These are phyloP conservation scores for Yamadazyma ubonensis DNA, from an alignment of 805 yeast genomes.

Conservation along the genomic window DNA sequence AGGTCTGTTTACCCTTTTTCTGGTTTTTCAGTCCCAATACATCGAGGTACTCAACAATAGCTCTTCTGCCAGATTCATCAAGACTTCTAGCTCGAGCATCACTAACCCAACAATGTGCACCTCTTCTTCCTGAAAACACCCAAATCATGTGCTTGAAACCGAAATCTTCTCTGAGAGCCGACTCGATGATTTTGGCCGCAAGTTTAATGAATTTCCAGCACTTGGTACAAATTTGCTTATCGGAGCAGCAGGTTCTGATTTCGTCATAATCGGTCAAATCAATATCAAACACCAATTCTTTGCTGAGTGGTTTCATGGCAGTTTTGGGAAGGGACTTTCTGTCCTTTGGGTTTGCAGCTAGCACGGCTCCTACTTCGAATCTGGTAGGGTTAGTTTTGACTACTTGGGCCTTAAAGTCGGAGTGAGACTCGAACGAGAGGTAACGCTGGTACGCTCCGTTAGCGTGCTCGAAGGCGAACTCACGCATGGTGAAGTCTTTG, in stretches of 20 bases:
- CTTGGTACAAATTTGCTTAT: conserved; percentile 77
- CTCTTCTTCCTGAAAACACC: conserved; percentile 98
- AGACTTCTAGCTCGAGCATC: conserved; percentile 76
- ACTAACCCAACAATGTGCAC: conserved; percentile 98
- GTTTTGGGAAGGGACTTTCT: conserved; percentile 73
- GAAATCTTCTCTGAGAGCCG: conserved; percentile 78
- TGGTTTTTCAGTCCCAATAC: conserved; percentile 46
- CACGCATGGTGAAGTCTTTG: conserved; percentile 81
- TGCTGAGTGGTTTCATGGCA: conserved; percentile 75
- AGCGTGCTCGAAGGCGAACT: conserved; percentile 86
- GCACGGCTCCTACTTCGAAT: conserved; percentile 93
- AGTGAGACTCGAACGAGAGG: conserved; percentile 64
- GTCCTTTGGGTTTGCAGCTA: conserved; percentile 82
- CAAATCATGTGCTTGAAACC: conserved; percentile 85
- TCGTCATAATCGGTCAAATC: conserved; percentile 97
- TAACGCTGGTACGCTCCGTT: conserved; percentile 90
- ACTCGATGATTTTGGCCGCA: conserved; percentile 73
- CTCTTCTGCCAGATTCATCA: conserved; percentile 70
- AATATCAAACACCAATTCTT: conserved; percentile 93
- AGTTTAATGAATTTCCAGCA: conserved; percentile 93
- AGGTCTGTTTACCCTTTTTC: conserved; percentile 44
- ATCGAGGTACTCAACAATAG: conserved; percentile 82
- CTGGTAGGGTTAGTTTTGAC: conserved; percentile 76
- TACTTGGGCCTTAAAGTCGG: conserved; percentile 78
- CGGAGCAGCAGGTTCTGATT: conserved; percentile 88